A percentile compares a stretch with the other conserved stretches of the same genome.
Conservation (phyloP, 2,329 filamentous ascomycete species). For the Akanthomyces uredinophilus region DNA sequence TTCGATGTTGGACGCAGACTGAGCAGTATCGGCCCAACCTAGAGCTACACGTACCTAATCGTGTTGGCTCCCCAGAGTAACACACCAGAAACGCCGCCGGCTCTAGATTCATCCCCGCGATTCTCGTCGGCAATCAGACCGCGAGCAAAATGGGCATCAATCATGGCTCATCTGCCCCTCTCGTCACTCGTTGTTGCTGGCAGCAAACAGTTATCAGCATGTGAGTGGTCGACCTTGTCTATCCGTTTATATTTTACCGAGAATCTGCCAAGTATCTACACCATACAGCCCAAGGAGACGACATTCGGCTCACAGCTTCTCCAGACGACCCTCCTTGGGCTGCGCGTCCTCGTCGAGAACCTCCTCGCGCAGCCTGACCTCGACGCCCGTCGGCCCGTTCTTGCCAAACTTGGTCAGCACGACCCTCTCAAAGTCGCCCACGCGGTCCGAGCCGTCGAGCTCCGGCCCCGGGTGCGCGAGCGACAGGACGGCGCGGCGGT, state of each 20-base stretch:
- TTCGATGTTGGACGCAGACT: too few relatives aligned
- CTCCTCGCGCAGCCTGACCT: constrained; percentile 47
- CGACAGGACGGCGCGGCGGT: constrained; percentile 46
- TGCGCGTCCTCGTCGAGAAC: constrained; percentile 41
- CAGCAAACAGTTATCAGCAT: background rate
- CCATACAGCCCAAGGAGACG: background rate
- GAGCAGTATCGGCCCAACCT: too few relatives aligned
- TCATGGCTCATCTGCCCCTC: too few relatives aligned
- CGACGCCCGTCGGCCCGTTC: constrained; percentile 47
- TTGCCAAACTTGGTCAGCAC: constrained; percentile 51
- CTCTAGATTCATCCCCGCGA: too few relatives aligned
- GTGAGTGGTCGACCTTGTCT: too few relatives aligned
- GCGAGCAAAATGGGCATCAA: too few relatives aligned
- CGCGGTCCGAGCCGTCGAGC: constrained; percentile 40
- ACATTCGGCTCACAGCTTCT: constrained; percentile 23
- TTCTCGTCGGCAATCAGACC: too few relatives aligned
- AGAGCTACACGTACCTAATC: too few relatives aligned
- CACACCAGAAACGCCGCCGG: too few relatives aligned
- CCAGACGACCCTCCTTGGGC: constrained; percentile 18
- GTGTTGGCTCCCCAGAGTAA: too few relatives aligned
- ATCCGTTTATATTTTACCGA: background rate
- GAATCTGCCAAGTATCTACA: background rate
- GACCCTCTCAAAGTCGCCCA: constrained; percentile 55
- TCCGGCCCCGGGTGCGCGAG: constrained; percentile 56
- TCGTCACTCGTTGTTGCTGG: background rate